Conservation (phyloP, 2,329 filamentous ascomycete genomes). For the Aspergillus puulaauensis region DNA sequence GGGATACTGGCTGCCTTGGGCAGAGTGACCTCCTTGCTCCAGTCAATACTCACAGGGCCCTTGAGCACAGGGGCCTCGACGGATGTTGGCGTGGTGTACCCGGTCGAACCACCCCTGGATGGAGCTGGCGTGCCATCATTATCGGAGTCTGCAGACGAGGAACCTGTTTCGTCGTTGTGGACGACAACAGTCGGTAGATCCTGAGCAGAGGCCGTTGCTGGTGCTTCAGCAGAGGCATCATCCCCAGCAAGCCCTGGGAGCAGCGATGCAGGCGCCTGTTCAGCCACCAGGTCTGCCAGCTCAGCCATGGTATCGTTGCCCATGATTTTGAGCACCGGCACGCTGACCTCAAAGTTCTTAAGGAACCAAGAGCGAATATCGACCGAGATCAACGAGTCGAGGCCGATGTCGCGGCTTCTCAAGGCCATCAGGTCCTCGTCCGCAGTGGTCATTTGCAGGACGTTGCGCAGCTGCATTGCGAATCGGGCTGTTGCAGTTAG, state of each 20-base stretch:
- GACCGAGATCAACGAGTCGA: slow-evolving; percentile 4
- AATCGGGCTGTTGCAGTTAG: not conserved
- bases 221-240: not conserved
- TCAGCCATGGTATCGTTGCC: not conserved
- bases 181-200: not conserved
- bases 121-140: not conserved
- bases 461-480: not conserved
- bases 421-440: not conserved
- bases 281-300: not conserved
- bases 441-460: not conserved
- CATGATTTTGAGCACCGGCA: not conserved
- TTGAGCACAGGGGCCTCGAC: not conserved
- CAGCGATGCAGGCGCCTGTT: not conserved
- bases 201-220: not conserved
- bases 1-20: not conserved
- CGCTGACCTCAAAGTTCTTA: not conserved
- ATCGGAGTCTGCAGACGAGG: not conserved
- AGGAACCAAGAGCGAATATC: slow-evolving; percentile 6
- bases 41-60: not conserved
- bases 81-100: not conserved
- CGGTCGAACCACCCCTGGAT: not conserved
- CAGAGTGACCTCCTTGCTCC: not conserved
- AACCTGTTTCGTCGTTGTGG: not conserved
- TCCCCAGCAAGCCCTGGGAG: not conserved
- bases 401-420: not conserved